Base-by-base conservation (phyloP, 805 yeast species). In the Pichia thaimueangensis region DNA sequence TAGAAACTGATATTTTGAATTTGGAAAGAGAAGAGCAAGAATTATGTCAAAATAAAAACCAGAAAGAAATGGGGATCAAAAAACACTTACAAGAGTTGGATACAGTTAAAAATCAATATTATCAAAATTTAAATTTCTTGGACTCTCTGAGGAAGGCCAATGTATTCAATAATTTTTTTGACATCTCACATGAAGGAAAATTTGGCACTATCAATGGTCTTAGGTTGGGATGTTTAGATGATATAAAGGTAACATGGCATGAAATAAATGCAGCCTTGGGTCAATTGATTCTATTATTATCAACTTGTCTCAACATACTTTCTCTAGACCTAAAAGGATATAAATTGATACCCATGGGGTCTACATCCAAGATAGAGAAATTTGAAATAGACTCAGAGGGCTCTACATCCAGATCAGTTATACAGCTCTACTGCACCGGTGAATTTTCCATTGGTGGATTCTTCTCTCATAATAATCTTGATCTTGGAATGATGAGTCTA, bases 221-320 rank as follows among this genome's bases (percentile, higher is more conserved):
- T 21, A 64, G 96, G 43, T 59, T 91, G n/a, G 97, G 97, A 0
- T 68, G 78, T 12, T 59, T 77, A 37, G 76, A 74, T 31, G 73
- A 70, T 7, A 61, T 66, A 41, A 74, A 71, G 46, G 85, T 89
- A 0, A 82, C 94, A 2, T 87, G 95, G 95, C 77, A 86, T 42
- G 97, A 89, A 53, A 81, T 87, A 33, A 89, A 88, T 57, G 93
- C 94, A 2, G 96, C 95, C 0, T 63, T 89, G 53, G 97, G 97
- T 0, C 96, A 89, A 51, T 65, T 89, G 2, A 74, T 86, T 2
- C 63, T 87, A 11, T 61, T 91, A 16, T 57, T 89, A 24, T 71
- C 81, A 0, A 85, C 91, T 1, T 70, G 88, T 3, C 62, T 75
- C 1, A 65, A 75, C 11, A 68, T 80, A 34, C 66, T 87, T 24